Base-by-base conservation (phyloP, 176 grass and related monocot species). In the Cymbopogon citratus region DNA sequence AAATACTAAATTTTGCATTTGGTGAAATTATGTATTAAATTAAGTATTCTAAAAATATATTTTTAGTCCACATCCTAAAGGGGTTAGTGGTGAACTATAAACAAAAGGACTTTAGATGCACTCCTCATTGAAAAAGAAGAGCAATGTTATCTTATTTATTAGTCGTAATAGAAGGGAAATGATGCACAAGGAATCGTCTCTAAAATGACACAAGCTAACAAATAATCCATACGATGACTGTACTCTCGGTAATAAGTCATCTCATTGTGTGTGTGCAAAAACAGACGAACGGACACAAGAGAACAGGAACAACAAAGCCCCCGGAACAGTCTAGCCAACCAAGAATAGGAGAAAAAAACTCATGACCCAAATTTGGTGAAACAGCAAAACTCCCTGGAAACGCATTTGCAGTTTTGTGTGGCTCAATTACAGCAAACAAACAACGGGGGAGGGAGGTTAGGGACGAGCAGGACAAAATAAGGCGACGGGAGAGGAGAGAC, bases 321-420 rank as follows among this genome's bases (percentile, higher is more conserved):
- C 12, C 44, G 13, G 4, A 28, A 71, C 23, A 71, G 69, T 24
- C 14, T 68, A 73, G 69, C 83, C 83, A 73, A 66, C 82, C 24
- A 85, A 89, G 15, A 79, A 41, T 83, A 83, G 71, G 74, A 26
- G 70, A 40, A 70, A 49, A 69, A 34, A n/a, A 24, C 48, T 29
- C 57, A 49, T 2, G 70, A 39, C 15, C 76, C 68, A 90, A 90
- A 86, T 44, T 74, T 60, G 87, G 83, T 12, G 13, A 45, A 86
- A 75, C 6, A 63, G 7, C 38, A 11, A 78, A 64, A 13, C 72
- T 39, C 8, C 79, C 52, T 41, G 21, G 1, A 67, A 66, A 66
- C 35, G 7, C 48, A 33, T 16, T 18, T 72, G 5, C 83, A 62
- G 73, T 31, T 82, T 86, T 77, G 7, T 67, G 57, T 64, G 48